Base-by-base conservation (phyloP, 768 basidiomycete genomes). In the Russula griseocarnosa region DNA sequence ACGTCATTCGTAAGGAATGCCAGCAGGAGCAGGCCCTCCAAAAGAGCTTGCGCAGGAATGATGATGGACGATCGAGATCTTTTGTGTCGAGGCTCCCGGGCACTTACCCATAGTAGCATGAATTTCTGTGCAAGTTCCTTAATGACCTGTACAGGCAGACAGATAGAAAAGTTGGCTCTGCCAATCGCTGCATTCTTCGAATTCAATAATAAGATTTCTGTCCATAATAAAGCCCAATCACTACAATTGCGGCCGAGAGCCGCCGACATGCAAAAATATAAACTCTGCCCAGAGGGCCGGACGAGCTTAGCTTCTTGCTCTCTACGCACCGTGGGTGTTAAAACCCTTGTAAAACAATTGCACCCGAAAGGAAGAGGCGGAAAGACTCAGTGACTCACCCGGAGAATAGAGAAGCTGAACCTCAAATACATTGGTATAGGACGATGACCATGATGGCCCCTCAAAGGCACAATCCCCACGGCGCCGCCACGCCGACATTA, bases 201-300 rank as follows among this genome's bases (percentile, higher is more conserved):
- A 36, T 36, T 36, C 86, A 89, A 86, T 86, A 90, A 32, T 86
- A 77, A 34, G n/a, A 95, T 79, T 74, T 98, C 95, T 10, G 86
- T 82, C 92, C 92, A 96, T 13, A 98, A 74, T 30, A 96, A 78
- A 0, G 95, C 95, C 10, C 78, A 68, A 98, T 87, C 1, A 98
- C 93, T n/a, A 93, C 74, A 62, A 87, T 89, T 0, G 95, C 95
- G 2, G 88, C 93, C 84, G 86, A 95, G 73, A 98, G 88, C 90
- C 94, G 71, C 20, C 16, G 36, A 11, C 5, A 44, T 10, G 2
- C 34, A 36, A 22, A 51, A 57, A 20, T n/a, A 46, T 7, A 46
- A 40, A 20, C 38, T 40, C 38, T 3, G 40, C 1, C 4, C 34
- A 22, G n/a, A 53, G 30, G 5, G 30, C 30, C 5, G 30, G 30